Conservation (phyloP, 1,284 basidiomycete species). For the Ganoderma multipileum region DNA sequence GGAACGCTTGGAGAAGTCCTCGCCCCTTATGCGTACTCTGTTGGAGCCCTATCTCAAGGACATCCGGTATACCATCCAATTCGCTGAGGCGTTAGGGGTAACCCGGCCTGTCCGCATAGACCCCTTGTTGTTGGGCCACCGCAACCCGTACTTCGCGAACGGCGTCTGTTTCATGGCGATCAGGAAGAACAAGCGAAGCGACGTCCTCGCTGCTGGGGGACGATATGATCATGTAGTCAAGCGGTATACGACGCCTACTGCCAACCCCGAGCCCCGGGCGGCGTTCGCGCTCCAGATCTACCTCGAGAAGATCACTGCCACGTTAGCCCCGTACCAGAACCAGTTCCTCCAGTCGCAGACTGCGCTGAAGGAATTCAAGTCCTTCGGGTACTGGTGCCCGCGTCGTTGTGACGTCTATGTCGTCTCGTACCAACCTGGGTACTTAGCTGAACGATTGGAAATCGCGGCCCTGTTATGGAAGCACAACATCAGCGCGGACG, state of each 20-base stretch:
- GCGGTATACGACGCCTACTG: constrained; percentile 64
- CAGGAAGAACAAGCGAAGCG: constrained; percentile 67
- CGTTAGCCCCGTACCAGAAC: constrained; percentile 76
- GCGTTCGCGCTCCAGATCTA: constrained; percentile 83
- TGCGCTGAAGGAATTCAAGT: constrained; percentile 77
- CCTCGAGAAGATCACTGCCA: constrained; percentile 79
- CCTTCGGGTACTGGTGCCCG: constrained; percentile 89
- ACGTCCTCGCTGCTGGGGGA: constrained; percentile 83
- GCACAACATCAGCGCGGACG: constrained; percentile 83
- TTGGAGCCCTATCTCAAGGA: constrained; percentile 63
- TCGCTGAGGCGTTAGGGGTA: constrained; percentile 69
- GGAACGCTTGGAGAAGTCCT: constrained; percentile 64
- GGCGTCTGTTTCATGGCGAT: constrained; percentile 82
- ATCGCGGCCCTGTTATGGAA: constrained; percentile 82
- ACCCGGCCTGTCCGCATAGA: constrained; percentile 67
- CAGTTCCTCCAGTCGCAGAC: constrained; percentile 75
- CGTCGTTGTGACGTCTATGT: constrained; percentile 87
- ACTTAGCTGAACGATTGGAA: constrained; percentile 80
- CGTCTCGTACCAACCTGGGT: constrained; percentile 79
- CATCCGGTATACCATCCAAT: constrained; percentile 69
- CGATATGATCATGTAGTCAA: constrained; percentile 77
- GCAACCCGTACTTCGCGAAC: constrained; percentile 71
- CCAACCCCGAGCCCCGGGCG: constrained; percentile 59
- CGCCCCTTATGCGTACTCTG: constrained; percentile 55
- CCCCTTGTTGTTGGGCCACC: constrained; percentile 74